Base-by-base conservation (phyloP, 106 monocot genomes). In the Allium cepa region DNA sequence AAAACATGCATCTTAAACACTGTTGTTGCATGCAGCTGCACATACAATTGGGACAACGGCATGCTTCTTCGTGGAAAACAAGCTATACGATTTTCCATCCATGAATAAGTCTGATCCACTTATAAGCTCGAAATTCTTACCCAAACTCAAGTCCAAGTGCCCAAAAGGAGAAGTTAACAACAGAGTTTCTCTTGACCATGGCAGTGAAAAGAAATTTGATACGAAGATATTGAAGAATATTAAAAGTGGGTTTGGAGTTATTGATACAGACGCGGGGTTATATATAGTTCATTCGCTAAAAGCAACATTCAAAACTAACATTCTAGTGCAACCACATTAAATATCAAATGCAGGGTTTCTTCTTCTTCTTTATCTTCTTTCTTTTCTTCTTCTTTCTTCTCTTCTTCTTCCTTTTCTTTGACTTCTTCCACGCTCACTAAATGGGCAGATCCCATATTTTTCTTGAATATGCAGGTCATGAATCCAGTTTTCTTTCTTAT, bases 21-120 rank as follows among this genome's bases (percentile, higher is more conserved):
- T 36, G 5, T 3, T 36, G 36, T 36, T 36, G 36, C 36, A 36
- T 64, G 26, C 67, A 87, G 84, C 79, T 36, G 91, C 91, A 36
- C 91, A 91, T 68, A 91, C 91, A 0, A 82, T 91, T 17, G 91
- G 91, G 10, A 80, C 79, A 2, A 80, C 91, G 5, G 84, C 87
- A 12, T 91, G 91, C 71, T 87, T 91, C 82, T 91, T 91, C 71
- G 17, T 91, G 12, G 59, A 71, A 11, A 57, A 60, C 8, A 67
- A 84, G 15, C 81, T 91, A 15, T 87, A 84, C 66, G 74, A 76
- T 68, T 83, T 78, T 70, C 15, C n/a, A 8, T 66, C 69, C 0
- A 53, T 46, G 9, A 46, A 63, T 58, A 26, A 71, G n/a, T 69
- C 84, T 3, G 91, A 91, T 56, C 81, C 84, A n/a, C 9, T 69